Conservation (phyloP, 176 grass and related monocot species). For the Cenchrus americanus region DNA sequence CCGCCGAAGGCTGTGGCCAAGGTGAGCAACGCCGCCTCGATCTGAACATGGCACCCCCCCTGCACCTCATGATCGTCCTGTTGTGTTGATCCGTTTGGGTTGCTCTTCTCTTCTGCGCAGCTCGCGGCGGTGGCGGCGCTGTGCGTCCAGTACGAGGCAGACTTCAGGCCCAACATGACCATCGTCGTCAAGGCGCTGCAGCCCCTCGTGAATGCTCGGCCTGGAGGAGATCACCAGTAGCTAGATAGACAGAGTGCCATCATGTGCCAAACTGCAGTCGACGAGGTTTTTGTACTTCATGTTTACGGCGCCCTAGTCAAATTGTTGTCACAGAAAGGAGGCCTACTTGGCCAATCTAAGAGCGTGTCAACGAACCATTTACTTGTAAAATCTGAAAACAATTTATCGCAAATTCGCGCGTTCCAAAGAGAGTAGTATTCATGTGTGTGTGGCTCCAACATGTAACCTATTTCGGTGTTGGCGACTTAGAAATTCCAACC, state of each 20-base stretch:
- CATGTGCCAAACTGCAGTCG: background rate
- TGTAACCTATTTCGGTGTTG: background rate
- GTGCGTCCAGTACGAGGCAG: conserved; percentile 85
- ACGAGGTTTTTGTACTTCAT: background rate
- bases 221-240: conserved; percentile 44
- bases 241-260: background rate
- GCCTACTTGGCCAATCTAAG: background rate
- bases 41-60: background rate
- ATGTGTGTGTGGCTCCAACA: no score
- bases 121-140: conserved; percentile 91
- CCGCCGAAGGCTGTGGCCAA: conserved; percentile 95
- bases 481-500: background rate
- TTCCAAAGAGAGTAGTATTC: background rate
- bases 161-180: conserved; percentile 95
- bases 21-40: conserved; percentile 36
- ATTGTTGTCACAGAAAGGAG: background rate
- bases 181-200: conserved; percentile 90
- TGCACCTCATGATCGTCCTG: background rate
- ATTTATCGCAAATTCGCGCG: background rate
- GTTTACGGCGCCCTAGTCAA: background rate
- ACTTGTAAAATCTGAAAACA: background rate
- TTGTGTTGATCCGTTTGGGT: background rate
- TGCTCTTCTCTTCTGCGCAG: conserved; percentile 10
- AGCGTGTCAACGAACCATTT: background rate
- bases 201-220: conserved; percentile 62